phyloP scores from a whole-genome alignment of 305 asterid species.

The Ajuga reptans region DNA sequence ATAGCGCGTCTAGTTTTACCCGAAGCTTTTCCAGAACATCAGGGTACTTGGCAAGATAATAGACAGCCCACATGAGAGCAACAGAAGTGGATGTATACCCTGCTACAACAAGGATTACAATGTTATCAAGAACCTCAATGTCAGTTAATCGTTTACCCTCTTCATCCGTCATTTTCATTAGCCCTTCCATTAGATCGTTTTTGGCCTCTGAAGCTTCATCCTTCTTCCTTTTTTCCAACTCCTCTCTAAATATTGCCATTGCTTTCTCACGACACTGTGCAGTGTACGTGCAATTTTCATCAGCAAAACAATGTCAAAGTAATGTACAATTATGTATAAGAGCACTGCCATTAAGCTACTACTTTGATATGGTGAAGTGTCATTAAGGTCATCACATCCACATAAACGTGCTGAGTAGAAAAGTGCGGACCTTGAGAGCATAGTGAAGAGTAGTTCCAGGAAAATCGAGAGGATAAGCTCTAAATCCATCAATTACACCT shows the following conservation, averaged over 20 bases:
- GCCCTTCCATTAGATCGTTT: conserved; percentile 43
- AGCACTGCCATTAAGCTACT: neutral
- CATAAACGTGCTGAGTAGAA: neutral
- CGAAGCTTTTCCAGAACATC: conserved; percentile 36
- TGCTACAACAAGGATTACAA: conserved; percentile 37
- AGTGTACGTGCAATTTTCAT: neutral
- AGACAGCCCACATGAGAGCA: conserved; percentile 50
- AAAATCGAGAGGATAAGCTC: conserved; percentile 39
- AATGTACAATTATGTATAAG: too few relatives aligned
- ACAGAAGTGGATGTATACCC: conserved; percentile 42
- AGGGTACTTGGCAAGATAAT: conserved; percentile 43
- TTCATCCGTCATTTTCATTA: conserved; percentile 44
- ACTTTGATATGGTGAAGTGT: neutral
- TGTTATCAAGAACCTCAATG: conserved; percentile 46
- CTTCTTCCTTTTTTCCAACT: conserved; percentile 39
- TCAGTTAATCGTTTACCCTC: conserved; percentile 38
- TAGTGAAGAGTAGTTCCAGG: conserved; percentile 36
- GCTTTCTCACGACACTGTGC: conserved; percentile 45
- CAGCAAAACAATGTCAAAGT: neutral
- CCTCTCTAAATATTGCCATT: conserved; percentile 28
- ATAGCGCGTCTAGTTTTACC: conserved; percentile 22
- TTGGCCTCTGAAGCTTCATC: neutral
- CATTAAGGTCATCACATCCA: neutral
- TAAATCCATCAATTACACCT: conserved; percentile 30
- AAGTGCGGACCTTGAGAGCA: conserved; percentile 32